A percentile compares a stretch with the other conserved stretches of the same genome.
Conservation (phyloP, 2,329 filamentous ascomycete genomes). For the Alternaria sp. region DNA sequence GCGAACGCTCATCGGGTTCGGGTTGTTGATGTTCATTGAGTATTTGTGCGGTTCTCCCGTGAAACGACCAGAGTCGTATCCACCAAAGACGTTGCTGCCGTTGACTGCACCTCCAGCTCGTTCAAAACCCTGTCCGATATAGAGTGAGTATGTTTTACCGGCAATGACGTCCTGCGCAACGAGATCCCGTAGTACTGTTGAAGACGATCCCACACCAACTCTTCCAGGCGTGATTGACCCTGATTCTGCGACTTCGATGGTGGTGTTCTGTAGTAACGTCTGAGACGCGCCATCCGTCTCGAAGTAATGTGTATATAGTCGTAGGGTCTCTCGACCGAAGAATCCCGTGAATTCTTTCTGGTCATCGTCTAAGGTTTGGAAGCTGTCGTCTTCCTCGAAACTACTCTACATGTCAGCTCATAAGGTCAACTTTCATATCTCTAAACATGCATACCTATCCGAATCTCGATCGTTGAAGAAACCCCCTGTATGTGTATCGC, state of each 20-base stretch:
- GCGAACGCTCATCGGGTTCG: slow-evolving; percentile 50
- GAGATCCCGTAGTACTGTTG: slow-evolving; percentile 52
- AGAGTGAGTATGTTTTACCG: slow-evolving; percentile 53
- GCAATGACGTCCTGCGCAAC: slow-evolving; percentile 47
- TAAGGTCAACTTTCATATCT: neutral
- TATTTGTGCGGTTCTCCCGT: slow-evolving; percentile 46
- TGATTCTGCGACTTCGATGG: slow-evolving; percentile 45
- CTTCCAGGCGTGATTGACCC: slow-evolving; percentile 45
- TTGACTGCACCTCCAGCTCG: slow-evolving; percentile 53
- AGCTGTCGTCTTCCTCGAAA: slow-evolving; percentile 32
- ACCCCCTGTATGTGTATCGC: slow-evolving; percentile 44
- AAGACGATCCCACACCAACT: slow-evolving; percentile 53
- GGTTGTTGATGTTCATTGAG: slow-evolving; percentile 39
- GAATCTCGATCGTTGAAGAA: slow-evolving; percentile 44
- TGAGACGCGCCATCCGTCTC: slow-evolving; percentile 49
- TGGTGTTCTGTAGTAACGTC: slow-evolving; percentile 46
- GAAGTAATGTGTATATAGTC: slow-evolving; percentile 53
- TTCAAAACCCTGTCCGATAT: slow-evolving; percentile 54
- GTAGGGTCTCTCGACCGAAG: slow-evolving; percentile 47
- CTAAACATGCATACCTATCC: slow-evolving; percentile 35
- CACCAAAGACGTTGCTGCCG: slow-evolving; percentile 55
- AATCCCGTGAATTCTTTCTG: slow-evolving; percentile 32
- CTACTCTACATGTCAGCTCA: slow-evolving; percentile 29
- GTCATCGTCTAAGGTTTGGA: slow-evolving; percentile 39
- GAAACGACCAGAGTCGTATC: slow-evolving; percentile 56